These are phyloP conservation scores for Pelargonium fulgidum DNA, from an alignment of 441 rosid genomes.

Conservation along the genomic window DNA sequence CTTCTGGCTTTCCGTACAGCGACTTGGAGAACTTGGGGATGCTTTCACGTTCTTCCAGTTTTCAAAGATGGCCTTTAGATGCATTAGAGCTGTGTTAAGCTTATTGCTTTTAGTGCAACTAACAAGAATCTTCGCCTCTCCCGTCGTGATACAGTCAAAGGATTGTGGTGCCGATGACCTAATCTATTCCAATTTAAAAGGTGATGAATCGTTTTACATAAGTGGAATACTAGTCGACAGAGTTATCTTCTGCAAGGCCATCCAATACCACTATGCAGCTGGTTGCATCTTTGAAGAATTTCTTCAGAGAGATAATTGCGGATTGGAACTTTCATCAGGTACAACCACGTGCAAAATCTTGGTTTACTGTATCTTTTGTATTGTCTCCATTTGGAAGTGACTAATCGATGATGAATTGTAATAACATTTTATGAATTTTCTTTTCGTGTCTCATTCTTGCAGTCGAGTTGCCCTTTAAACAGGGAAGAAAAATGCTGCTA, in stretches of 20 bases:
- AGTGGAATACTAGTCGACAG: conserved; percentile 50
- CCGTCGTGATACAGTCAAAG: conserved; percentile 36
- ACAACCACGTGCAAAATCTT: conserved; percentile 17
- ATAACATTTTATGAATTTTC: conserved; percentile 6
- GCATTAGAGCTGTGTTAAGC: conserved; percentile 23
- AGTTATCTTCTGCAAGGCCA: conserved; percentile 48
- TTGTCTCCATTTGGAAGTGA: not conserved
- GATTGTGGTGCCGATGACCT: conserved; percentile 50
- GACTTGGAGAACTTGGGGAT: not conserved
- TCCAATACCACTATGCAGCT: conserved; percentile 39
- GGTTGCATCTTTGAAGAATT: conserved; percentile 39
- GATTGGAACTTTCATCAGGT: conserved; percentile 41
- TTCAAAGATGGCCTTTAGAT: not conserved
- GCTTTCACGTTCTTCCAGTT: no score
- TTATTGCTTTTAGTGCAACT: conserved; percentile 39
- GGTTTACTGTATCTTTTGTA: not conserved
- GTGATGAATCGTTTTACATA: conserved; percentile 41
- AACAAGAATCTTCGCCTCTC: conserved; percentile 33
- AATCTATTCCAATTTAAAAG: conserved; percentile 34
- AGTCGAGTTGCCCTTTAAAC: conserved; percentile 28
- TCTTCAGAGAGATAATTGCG: conserved; percentile 31
- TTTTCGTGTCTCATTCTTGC: conserved; percentile 19
- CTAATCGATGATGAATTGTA: not conserved
- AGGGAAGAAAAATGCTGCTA: conserved; percentile 51
- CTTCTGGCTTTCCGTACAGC: not conserved